These are phyloP conservation scores for Pleomassaria siparia DNA, from an alignment of 2,329 filamentous ascomycete genomes.

Conservation along the genomic window DNA sequence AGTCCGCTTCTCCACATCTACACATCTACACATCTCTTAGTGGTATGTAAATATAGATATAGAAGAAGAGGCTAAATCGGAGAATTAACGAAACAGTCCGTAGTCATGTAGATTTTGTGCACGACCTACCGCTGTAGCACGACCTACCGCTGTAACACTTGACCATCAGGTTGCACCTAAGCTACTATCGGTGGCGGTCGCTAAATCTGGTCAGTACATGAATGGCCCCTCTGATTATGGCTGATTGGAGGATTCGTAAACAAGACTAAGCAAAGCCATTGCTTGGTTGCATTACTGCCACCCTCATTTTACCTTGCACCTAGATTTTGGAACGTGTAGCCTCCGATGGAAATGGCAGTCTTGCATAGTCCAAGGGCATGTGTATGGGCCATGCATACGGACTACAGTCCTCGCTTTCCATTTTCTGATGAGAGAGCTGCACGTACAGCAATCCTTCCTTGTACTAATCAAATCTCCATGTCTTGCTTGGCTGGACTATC, in stretches of 20 bases:
- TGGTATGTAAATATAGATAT: no score
- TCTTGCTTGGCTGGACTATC: not conserved
- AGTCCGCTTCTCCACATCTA: constrained; percentile 2
- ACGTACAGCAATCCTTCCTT: not conserved
- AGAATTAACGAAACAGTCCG: not conserved
- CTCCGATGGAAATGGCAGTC: no score
- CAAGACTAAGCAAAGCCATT: not conserved
- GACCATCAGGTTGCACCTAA: not conserved
- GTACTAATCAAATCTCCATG: not conserved
- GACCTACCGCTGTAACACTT: not conserved
- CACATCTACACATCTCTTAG: not conserved
- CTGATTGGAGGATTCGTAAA: not conserved
- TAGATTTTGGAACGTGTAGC: not conserved
- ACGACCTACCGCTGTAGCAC: not conserved
- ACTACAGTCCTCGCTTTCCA: not conserved
- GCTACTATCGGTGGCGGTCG: not conserved
- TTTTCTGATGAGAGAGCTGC: not conserved
- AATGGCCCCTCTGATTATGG: not conserved
- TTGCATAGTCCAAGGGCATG: no score
- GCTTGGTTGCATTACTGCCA: not conserved
- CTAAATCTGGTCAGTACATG: not conserved
- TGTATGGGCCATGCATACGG: not conserved
- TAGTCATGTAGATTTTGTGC: not conserved
- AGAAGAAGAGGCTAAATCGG: not conserved
- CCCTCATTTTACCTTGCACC: not conserved